Base-by-base conservation (phyloP, 768 basidiomycete species). In the Termitomyces eurrhizus region DNA sequence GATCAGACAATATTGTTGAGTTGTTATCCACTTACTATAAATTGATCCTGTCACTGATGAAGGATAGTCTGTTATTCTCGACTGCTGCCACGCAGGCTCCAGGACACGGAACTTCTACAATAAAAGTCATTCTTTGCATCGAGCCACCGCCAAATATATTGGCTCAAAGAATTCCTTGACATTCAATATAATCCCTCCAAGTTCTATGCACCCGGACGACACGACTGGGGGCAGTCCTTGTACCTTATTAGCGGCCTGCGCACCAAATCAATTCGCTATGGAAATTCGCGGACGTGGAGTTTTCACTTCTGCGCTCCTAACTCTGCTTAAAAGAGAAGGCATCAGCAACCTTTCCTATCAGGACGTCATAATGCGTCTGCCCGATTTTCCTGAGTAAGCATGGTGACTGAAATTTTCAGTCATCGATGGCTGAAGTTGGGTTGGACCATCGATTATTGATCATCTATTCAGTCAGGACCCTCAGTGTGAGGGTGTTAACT, bases 1-100 rank as follows among this genome's bases (percentile, higher is more conserved):
- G 60, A 41, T 60, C 59, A n/a, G 41, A 63, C 18, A 63, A 63
- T 33, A 63, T 63, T 45, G 62, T 44, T 60, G 44, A 24, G 35
- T 9, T 14, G 8, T 32, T 35, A 4, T 52, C 16, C 2, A 14
- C 46, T 49, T 50, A 4, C 2, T 29, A 29, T 29, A 8, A 0
- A 1, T 18, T 26, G 39, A 46, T 13, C 18, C 0, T 21, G n/a
- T 33, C 3, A 13, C 13, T 18, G 26, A 11, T 16, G 35, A 11
- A 36, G 4, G 24, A 63, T 7, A 64, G 62, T 61, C 56, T 36
- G 18, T 64, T n/a, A 52, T 64, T 39, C 44, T 64, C 11, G 62
- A 64, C 36, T 64, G 62, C 44, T 64, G 59, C 29, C 42, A 41
- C 39, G 49, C 60, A 16, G 55, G 58, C 21, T 49, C 48, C 35